Evolutionary conservation across 495 filamentous ascomycete species (phyloP).

Genomic region (Cercophora samala): DNA sequence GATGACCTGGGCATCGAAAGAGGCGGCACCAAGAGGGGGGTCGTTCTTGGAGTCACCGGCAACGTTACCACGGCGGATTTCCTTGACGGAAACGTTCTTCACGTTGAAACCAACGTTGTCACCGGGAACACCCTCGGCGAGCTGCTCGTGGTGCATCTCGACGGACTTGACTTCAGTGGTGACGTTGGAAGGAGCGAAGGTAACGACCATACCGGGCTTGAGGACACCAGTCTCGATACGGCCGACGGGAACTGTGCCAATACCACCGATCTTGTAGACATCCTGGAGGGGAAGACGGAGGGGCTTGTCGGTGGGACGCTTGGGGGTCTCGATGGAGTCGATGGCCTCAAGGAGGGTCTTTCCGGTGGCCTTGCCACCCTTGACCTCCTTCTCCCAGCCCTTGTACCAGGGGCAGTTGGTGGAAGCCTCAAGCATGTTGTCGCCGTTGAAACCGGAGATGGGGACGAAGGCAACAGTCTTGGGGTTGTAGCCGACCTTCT

Average conservation of each 20-base stretch:
- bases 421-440: constrained; percentile 97
- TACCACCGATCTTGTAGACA: constrained; percentile 99
- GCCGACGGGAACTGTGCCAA: constrained; percentile 98
- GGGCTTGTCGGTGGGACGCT: constrained; percentile 93
- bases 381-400: constrained; percentile 99
- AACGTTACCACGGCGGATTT: constrained; percentile 99
- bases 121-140: constrained; percentile 90
- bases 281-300: constrained; percentile 99
- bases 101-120: constrained; percentile 99
- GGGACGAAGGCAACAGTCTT: constrained; percentile 97
- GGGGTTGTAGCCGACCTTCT: constrained; percentile 99
- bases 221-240: constrained; percentile 99
- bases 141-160: constrained; percentile 99
- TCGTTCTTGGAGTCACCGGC: constrained; percentile 99
- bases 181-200: constrained; percentile 94
- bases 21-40: constrained; percentile 80
- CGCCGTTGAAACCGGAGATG: constrained; percentile 99
- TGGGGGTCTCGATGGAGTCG: constrained; percentile 89
- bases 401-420: constrained; percentile 99
- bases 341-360: constrained; percentile 99
- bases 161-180: constrained; percentile 99
- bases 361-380: constrained; percentile 80
- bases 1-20: constrained; percentile 99
- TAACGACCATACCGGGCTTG: constrained; percentile 96
- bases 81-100: constrained; percentile 99